Evolutionary conservation across 192 early-diverging fungal species (phyloP).

Genomic region (Backusella liffmaniae): DNA sequence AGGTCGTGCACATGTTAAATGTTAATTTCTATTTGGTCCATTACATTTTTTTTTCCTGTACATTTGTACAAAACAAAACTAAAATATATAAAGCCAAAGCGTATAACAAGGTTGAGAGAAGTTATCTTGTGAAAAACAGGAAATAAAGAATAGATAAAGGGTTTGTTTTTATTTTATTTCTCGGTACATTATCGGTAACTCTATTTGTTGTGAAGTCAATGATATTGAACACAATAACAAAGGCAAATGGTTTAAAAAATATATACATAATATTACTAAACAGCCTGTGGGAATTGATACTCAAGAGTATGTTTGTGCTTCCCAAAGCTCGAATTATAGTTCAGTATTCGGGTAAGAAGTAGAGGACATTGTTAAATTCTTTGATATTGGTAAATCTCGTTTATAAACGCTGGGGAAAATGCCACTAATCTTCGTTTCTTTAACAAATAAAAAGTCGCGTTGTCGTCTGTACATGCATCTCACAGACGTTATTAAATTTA

Average conservation of each 20-base stretch:
- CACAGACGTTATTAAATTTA: neutral
- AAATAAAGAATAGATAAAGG: neutral
- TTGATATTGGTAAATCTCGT: neutral
- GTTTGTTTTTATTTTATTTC: neutral
- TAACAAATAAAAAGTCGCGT: neutral
- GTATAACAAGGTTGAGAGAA: neutral
- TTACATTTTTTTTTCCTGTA: neutral
- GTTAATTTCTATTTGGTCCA: neutral
- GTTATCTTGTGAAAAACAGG: neutral
- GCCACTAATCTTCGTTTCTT: neutral
- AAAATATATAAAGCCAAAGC: neutral
- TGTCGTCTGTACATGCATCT: neutral
- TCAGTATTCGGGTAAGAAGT: neutral
- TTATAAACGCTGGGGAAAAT: neutral
- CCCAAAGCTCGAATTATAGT: neutral
- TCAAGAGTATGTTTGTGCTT: neutral
- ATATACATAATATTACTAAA: neutral
- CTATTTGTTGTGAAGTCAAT: neutral
- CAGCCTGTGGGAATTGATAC: neutral
- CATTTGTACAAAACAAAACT: neutral
- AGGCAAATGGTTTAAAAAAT: neutral
- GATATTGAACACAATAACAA: conserved; percentile 1
- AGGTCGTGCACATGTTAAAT: neutral
- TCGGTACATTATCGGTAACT: neutral
- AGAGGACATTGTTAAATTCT: neutral